phyloP scores from a whole-genome alignment of 108 stramenopile species.

The Nitzschia sp. region DNA sequence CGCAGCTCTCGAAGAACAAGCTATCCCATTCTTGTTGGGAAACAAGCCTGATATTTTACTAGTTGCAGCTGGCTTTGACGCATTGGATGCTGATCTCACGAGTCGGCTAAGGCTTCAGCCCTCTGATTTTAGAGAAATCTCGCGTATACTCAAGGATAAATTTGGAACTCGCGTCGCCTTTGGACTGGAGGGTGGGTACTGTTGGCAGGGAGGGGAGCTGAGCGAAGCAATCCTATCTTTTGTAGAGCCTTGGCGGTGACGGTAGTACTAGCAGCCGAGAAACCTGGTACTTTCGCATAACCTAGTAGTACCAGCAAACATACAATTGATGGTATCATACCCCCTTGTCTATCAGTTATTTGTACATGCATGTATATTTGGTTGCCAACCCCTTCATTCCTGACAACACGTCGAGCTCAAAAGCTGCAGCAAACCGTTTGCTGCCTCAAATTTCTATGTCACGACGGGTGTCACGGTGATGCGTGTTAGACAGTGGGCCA shows the following conservation, averaged over 20 bases:
- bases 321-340: too few species aligned
- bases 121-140: constrained; percentile 25
- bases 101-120: constrained; percentile 29
- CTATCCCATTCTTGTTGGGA: constrained; percentile 30
- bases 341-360: too few species aligned
- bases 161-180: constrained; percentile 43
- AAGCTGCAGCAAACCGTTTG: constrained; percentile 11
- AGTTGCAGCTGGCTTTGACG: constrained; percentile 61
- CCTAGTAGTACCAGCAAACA: too few species aligned
- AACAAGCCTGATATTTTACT: constrained; percentile 43
- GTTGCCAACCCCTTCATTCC: too few species aligned
- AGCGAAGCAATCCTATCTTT: not conserved
- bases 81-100: constrained; percentile 53
- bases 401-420: too few species aligned
- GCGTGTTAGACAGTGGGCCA: constrained; percentile 5
- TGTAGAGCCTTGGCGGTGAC: constrained; percentile 7
- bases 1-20: constrained; percentile 41
- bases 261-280: too few species aligned
- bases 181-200: constrained; percentile 66
- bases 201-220: constrained; percentile 3
- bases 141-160: constrained; percentile 9
- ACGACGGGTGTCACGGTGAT: constrained; percentile 1
- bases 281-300: too few species aligned
- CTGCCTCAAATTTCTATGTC: constrained; percentile 24
- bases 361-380: too few species aligned